Percentiles rank a stretch among this genome's conserved stretches.
Conservation (phyloP, 108 stramenopile genomes). For the Craspedostauros australis region DNA sequence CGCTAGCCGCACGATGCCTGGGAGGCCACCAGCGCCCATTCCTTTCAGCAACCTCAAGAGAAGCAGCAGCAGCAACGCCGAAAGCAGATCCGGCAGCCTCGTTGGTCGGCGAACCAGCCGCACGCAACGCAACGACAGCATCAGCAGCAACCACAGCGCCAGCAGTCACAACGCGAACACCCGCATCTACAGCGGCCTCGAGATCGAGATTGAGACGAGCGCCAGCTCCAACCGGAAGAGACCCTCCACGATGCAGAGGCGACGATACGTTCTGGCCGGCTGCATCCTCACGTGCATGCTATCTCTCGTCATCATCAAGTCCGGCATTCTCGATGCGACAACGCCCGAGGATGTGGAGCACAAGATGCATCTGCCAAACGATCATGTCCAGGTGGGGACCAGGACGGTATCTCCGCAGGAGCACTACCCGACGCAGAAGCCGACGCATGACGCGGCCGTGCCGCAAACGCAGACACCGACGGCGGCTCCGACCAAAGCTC, state of each 20-base stretch:
- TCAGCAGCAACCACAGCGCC: not conserved
- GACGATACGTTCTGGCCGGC: not conserved
- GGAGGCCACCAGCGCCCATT: too few species aligned
- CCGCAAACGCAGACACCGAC: too few species aligned
- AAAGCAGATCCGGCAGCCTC: not conserved
- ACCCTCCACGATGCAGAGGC: too few species aligned
- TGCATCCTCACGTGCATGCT: not conserved
- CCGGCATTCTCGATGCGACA: not conserved
- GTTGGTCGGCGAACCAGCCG: not conserved
- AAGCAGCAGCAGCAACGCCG: not conserved
- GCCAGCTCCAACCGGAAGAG: not conserved
- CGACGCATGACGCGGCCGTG: too few species aligned
- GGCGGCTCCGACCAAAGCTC: too few species aligned
- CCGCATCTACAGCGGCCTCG: not conserved
- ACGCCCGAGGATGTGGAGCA: not conserved
- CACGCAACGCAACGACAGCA: not conserved
- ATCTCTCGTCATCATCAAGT: not conserved
- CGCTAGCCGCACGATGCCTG: too few species aligned
- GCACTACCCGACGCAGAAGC: too few species aligned
- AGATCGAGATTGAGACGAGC: not conserved
- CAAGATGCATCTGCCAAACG: not conserved
- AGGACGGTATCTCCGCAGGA: too few species aligned
- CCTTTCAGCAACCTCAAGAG: not conserved
- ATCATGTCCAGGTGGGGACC: too few species aligned
- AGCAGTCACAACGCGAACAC: not conserved